Conservation (phyloP, 805 yeast genomes). For the Blastobotrys parvus region DNA sequence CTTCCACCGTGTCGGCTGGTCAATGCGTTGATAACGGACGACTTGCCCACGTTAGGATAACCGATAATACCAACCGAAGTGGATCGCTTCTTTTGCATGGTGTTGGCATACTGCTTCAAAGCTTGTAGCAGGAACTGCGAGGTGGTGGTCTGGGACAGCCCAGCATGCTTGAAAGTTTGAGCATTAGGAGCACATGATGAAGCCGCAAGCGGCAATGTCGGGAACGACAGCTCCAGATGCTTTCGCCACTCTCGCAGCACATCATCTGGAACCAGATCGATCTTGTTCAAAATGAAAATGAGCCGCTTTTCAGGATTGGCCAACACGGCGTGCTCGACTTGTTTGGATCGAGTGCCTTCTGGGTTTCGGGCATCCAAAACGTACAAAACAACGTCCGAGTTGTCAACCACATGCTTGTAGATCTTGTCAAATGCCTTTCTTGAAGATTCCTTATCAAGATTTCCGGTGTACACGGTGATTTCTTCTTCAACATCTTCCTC, state of each 20-base stretch:
- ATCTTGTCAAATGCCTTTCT: conserved; percentile 85
- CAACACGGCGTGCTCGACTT: conserved; percentile 82
- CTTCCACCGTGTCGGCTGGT: conserved; percentile 55
- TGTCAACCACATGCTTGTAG: conserved; percentile 86
- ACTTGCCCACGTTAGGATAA: conserved; percentile 95
- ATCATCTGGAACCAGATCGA: conserved; percentile 83
- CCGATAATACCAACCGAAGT: conserved; percentile 94
- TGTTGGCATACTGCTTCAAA: conserved; percentile 75
- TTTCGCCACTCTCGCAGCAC: conserved; percentile 79
- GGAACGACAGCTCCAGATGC: conserved; percentile 73
- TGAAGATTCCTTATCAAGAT: conserved; percentile 33
- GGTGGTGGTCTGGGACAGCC: conserved; percentile 61
- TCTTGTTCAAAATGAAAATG: conserved; percentile 79
- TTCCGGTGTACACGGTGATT: conserved; percentile 34
- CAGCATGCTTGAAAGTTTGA: conserved; percentile 58
- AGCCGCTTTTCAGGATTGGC: conserved; percentile 75
- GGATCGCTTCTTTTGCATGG: conserved; percentile 78
- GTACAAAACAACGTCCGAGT: conserved; percentile 82
- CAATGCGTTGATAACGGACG: conserved; percentile 86
- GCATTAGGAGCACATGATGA: conserved; percentile 60
- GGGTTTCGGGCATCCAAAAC: conserved; percentile 98
- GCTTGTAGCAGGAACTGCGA: conserved; percentile 69
- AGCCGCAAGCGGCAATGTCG: conserved; percentile 84
- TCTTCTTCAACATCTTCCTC: conserved; percentile 36
- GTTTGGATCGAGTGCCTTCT: conserved; percentile 84